A percentile compares a stretch with the other conserved stretches of the same genome.
Conservation (phyloP, 1,284 basidiomycete genomes). For the Pseudozyma flocculosa region DNA sequence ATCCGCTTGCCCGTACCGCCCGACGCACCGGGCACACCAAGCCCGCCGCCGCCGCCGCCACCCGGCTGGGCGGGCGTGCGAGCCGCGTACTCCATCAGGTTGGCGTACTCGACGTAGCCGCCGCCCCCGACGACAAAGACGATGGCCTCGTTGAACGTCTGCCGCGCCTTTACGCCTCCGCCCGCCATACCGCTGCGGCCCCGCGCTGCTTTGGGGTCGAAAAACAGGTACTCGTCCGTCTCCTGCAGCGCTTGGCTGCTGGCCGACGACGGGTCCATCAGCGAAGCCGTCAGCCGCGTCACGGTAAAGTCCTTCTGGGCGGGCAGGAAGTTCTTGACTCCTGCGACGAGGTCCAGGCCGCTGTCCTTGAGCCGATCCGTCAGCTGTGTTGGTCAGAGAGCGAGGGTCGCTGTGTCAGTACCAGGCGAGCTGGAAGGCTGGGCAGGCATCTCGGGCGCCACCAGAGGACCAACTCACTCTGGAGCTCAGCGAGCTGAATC, state of each 20-base stretch:
- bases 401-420: too few relatives aligned
- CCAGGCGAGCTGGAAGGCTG: neutral
- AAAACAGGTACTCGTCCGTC: constrained; percentile 92
- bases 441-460: too few relatives aligned
- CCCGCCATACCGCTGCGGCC: constrained; percentile 14
- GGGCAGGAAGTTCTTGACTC: constrained; percentile 97
- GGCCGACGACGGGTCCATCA: constrained; percentile 93
- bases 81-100: constrained; percentile 63
- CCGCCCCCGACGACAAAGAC: constrained; percentile 97
- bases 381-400: constrained; percentile 26
- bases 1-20: constrained; percentile 62
- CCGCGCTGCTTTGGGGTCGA: constrained; percentile 70
- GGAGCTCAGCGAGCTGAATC: constrained; percentile 88
- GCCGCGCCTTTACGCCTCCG: constrained; percentile 29
- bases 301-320: constrained; percentile 90
- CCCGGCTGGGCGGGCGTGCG: constrained; percentile 63
- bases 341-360: constrained; percentile 86
- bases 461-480: too few relatives aligned
- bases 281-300: constrained; percentile 86
- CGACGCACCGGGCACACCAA: constrained; percentile 9
- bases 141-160: constrained; percentile 79
- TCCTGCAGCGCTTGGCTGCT: constrained; percentile 69
- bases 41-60: constrained; percentile 64
- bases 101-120: constrained; percentile 95
- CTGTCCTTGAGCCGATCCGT: constrained; percentile 92